Conservation (phyloP, 495 filamentous ascomycete genomes). For the Neurospora sp. region DNA sequence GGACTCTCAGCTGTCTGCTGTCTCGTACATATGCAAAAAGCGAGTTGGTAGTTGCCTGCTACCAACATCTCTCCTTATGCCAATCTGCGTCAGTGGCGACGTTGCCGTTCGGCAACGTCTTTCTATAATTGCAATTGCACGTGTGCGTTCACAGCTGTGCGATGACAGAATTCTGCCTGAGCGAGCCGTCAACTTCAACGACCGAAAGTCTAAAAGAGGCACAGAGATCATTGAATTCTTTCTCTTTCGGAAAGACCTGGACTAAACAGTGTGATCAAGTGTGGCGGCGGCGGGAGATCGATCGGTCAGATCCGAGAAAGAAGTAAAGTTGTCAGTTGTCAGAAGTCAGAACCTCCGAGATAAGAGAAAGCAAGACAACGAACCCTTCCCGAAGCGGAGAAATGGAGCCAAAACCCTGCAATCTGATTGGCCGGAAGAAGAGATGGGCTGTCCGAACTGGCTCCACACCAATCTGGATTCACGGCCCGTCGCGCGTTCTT, state of each 20-base stretch:
- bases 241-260: background rate
- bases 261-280: background rate
- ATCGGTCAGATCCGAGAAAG: background rate
- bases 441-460: constrained; percentile 8
- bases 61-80: background rate
- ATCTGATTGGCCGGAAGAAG: constrained; percentile 19
- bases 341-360: background rate
- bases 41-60: background rate
- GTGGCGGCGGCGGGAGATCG: background rate
- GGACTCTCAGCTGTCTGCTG: background rate
- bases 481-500: constrained; percentile 18
- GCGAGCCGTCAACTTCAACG: background rate
- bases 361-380: background rate
- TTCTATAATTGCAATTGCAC: background rate
- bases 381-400: constrained; percentile 13
- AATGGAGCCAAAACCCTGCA: background rate
- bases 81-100: background rate
- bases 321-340: background rate
- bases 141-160: background rate
- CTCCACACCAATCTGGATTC: constrained; percentile 23
- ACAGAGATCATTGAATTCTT: background rate
- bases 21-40: background rate
- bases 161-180: background rate
- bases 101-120: background rate
- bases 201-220: background rate